These are phyloP conservation scores for Leucosporidium scottii DNA, from an alignment of 768 basidiomycete genomes.

Conservation along the genomic window DNA sequence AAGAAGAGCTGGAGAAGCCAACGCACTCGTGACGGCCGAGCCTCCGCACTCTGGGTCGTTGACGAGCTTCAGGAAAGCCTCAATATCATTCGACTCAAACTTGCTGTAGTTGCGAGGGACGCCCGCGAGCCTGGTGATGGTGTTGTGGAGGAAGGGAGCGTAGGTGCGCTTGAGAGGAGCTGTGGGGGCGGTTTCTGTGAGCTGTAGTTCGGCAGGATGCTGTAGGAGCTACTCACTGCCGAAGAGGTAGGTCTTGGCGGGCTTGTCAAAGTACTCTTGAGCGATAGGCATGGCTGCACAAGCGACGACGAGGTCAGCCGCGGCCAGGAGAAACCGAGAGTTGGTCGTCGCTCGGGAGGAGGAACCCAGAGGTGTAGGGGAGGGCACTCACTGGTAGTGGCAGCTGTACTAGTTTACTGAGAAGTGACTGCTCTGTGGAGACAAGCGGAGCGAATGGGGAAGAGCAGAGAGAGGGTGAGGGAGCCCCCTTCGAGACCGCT, in stretches of 20 bases:
- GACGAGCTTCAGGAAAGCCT: conserved; percentile 28
- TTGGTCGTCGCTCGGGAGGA: no score
- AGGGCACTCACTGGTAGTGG: no score
- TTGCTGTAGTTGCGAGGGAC: conserved; percentile 32
- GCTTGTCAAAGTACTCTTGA: not conserved
- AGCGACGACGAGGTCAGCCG: not conserved
- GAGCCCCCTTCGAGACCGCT: no score
- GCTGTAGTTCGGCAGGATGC: not conserved
- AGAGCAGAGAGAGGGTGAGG: no score
- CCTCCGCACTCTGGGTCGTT: conserved; percentile 35
- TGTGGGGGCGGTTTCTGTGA: not conserved
- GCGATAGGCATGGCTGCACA: not conserved
- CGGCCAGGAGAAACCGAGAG: no score
- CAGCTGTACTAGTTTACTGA: no score
- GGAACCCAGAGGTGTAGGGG: no score
- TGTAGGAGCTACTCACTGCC: not conserved
- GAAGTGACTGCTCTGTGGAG: no score
- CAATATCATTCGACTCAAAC: conserved; percentile 30
- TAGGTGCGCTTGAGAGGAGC: conserved; percentile 7
- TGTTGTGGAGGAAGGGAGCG: conserved; percentile 38
- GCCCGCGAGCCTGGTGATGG: conserved; percentile 32
- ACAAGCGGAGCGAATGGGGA: no score
- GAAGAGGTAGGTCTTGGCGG: conserved; percentile 4
- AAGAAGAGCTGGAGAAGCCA: not conserved
- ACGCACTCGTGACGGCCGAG: conserved; percentile 35